These are phyloP conservation scores for Zasmidium angulare DNA, from an alignment of 2,329 filamentous ascomycete species.

Conservation along the genomic window DNA sequence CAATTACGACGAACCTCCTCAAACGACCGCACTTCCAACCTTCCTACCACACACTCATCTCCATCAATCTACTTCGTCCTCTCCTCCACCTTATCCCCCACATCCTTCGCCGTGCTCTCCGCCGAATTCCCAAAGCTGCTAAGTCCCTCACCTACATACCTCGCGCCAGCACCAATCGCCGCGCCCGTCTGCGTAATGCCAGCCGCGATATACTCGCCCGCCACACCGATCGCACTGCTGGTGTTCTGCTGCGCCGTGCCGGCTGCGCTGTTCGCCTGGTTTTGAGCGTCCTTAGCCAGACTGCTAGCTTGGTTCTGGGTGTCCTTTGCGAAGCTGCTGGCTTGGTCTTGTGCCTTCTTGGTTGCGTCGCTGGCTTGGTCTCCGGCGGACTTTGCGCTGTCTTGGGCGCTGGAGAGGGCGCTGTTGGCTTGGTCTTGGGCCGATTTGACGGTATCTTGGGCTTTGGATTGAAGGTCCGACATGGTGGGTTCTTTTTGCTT, in stretches of 20 bases:
- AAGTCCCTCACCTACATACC: slow-evolving; percentile 1
- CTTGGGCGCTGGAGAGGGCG: background rate
- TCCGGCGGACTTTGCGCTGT: background rate
- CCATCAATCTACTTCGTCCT: background rate
- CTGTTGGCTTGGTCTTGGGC: slow-evolving; percentile 1
- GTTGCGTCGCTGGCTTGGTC: background rate
- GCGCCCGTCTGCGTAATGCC: background rate
- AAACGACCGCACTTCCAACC: background rate
- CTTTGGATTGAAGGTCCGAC: slow-evolving; percentile 3
- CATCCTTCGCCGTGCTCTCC: slow-evolving; percentile 1
- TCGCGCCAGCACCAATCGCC: background rate
- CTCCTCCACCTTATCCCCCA: background rate
- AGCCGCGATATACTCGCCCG: slow-evolving; percentile 1
- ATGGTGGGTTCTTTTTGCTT: background rate
- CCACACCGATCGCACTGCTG: background rate
- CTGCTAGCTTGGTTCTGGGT: background rate
- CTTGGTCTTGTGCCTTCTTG: background rate
- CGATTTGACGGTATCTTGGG: background rate
- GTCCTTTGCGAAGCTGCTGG: background rate
- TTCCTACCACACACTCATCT: background rate
- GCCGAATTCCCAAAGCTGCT: background rate
- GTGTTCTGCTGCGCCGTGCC: background rate
- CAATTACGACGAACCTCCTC: background rate
- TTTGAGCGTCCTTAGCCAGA: background rate
- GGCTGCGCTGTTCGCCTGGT: background rate